Percentiles rank a stretch among this genome's conserved stretches.
phyloP scores from a whole-genome alignment of 75 land plant species.

The Pseudotsuga menziesii region DNA sequence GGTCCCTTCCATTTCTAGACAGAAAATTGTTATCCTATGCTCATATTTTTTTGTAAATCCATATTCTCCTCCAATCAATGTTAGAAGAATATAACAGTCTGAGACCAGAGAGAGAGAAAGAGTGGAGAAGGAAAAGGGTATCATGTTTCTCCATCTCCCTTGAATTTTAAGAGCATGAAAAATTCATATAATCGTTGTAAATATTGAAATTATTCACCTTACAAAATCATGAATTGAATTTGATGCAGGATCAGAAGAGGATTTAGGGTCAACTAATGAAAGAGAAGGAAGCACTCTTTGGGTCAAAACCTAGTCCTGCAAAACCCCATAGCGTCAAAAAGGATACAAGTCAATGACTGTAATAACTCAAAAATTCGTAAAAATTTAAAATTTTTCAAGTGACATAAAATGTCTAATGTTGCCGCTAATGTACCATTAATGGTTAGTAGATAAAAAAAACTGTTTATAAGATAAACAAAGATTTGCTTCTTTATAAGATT shows the following conservation, averaged over 20 bases:
- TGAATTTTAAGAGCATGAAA: neutral
- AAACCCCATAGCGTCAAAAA: slow-evolving; percentile 53
- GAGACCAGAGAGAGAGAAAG: slow-evolving; percentile 73
- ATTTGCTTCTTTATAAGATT: no score
- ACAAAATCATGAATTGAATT: neutral
- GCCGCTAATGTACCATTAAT: no score
- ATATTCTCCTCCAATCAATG: slow-evolving; percentile 69
- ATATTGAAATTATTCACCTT: neutral
- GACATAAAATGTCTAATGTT: no score
- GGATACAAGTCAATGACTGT: slow-evolving; percentile 17
- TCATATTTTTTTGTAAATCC: slow-evolving; percentile 1
- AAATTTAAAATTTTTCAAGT: no score
- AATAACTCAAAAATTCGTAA: no score
- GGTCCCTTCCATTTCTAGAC: neutral
- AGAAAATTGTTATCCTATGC: neutral
- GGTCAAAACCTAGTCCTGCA: slow-evolving; percentile 83
- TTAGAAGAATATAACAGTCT: slow-evolving; percentile 63
- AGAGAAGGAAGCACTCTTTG: slow-evolving; percentile 76
- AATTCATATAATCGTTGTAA: neutral
- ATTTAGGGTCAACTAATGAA: slow-evolving; percentile 82
- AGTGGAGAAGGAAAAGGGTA: slow-evolving; percentile 65
- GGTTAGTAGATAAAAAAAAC: no score
- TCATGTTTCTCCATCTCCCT: neutral
- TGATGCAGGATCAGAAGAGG: slow-evolving; percentile 77
- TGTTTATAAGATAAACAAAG: no score